Evolutionary conservation across 2,329 filamentous ascomycete genomes (phyloP).

Genomic region (Penicillium sp.): DNA sequence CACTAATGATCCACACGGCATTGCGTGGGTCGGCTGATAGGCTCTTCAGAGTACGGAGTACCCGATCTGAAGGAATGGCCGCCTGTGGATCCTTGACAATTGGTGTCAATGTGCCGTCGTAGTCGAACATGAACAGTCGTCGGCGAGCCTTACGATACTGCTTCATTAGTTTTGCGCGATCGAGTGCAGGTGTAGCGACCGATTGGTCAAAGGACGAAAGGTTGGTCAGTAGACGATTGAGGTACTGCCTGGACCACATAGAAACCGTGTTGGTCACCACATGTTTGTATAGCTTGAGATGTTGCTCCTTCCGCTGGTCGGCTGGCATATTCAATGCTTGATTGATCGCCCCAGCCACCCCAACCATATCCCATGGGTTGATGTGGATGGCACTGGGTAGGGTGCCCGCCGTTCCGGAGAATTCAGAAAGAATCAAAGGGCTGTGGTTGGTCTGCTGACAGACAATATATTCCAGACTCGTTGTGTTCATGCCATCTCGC

Average conservation of each 20-base stretch:
- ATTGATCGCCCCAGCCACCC: conserved; percentile 81
- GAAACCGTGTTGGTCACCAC: conserved; percentile 85
- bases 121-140: conserved; percentile 97
- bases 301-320: conserved; percentile 66
- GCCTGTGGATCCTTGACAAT: conserved; percentile 90
- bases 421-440: conserved; percentile 91
- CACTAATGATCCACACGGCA: conserved; percentile 97
- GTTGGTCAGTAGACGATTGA: conserved; percentile 76
- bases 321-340: conserved; percentile 73
- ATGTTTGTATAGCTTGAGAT: conserved; percentile 74
- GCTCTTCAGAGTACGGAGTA: conserved; percentile 75
- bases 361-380: conserved; percentile 89
- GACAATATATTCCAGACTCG: conserved; percentile 89
- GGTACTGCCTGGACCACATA: conserved; percentile 76
- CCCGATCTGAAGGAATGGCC: conserved; percentile 80
- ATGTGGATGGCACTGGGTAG: conserved; percentile 87
- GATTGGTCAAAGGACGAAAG: conserved; percentile 73
- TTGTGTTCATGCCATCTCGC: conserved; percentile 96
- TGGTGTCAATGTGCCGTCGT: conserved; percentile 92
- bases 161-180: conserved; percentile 68
- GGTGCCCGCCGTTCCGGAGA: conserved; percentile 88
- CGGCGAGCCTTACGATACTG: conserved; percentile 74
- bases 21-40: conserved; percentile 80
- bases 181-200: conserved; percentile 76
- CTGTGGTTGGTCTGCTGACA: conserved; percentile 85